A percentile compares a stretch with the other conserved stretches of the same genome.
Evolutionary conservation across 306 rosid genomes (phyloP).

Genomic region (Sechiopsis laciniata): DNA sequence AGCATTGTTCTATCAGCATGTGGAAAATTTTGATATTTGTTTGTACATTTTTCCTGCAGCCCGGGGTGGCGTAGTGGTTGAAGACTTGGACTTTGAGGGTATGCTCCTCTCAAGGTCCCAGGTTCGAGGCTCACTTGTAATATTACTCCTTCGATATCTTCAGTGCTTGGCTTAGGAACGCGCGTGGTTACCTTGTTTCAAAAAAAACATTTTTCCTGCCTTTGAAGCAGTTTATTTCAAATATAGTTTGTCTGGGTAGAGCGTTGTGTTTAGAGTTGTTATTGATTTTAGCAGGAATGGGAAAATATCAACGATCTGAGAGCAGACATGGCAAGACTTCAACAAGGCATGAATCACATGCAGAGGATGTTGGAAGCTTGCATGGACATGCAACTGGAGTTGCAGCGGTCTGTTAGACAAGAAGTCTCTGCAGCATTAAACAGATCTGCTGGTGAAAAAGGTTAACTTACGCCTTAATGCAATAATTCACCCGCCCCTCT

Average conservation of each 20-base stretch:
- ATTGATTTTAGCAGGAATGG: constrained; percentile 66
- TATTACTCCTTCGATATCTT: too few species aligned
- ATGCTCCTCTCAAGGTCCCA: too few species aligned
- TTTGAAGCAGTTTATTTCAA: constrained; percentile 10
- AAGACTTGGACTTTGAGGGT: too few species aligned
- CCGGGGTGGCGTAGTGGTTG: too few species aligned
- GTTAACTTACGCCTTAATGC: constrained; percentile 28
- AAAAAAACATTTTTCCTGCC: background rate
- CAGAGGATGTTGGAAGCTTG: constrained; percentile 99
- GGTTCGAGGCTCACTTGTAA: too few species aligned
- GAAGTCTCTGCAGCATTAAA: constrained; percentile 98
- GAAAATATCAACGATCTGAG: constrained; percentile 89
- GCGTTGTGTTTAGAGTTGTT: constrained; percentile 1
- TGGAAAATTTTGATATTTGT: background rate
- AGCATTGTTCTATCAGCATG: background rate
- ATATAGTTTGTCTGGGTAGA: background rate
- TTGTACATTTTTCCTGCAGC: too few species aligned
- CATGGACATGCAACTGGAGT: constrained; percentile 99
- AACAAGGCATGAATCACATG: constrained; percentile 99
- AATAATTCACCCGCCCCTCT: too few species aligned
- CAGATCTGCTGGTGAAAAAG: constrained; percentile 76
- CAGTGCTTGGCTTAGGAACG: too few species aligned
- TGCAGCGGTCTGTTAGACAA: constrained; percentile 98
- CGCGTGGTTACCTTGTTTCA: too few species aligned
- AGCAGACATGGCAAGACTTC: constrained; percentile 95